Base-by-base conservation (phyloP, 2,329 filamentous ascomycete species). In the Ilyonectria destructans region DNA sequence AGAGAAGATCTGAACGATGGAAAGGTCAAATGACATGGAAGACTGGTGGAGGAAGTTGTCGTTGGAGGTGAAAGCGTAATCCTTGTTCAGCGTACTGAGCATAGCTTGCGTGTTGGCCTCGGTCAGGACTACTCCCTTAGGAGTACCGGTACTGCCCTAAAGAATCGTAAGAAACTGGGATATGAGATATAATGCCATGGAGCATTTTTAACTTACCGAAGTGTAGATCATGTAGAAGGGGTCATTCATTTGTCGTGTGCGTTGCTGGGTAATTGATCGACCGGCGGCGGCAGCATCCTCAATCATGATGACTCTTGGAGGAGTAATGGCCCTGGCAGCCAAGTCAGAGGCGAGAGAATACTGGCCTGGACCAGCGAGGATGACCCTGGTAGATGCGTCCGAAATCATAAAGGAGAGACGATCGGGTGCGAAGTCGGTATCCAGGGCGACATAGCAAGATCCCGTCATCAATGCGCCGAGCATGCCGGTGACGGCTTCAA, bases 181-280 rank as follows among this genome's bases (percentile, higher is more conserved):
- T 17, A 13, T 15, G 8, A 26, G 6, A 6, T 19, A 43, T 8
- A 4, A 12, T n/a, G 2, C 10, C 1, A 12, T 1, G 45, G 19
- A 12, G 2, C 6, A 6, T 13, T 21, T 8, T 43, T 7, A 17
- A 71, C 69, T 72, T 68, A 74, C 71, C 37, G 72, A 74, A 21
- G 72, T 75, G 57, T 75, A 75, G 35, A 75, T 74, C 68, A 74
- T 71, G 58, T 75, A 74, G 51, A 75, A 74, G 5, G 74, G 74
- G 46, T 75, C 71, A 35, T 71, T 52, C 40, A 64, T 62, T 23
- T 70, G 62, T 57, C 71, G 66, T 35, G 58, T 29, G 10, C 69
- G 68, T 12, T 48, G 65, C 21, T 65, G 64, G 33, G 60, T 51
- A 26, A 69, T 15, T 10, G 61, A 62, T 46, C 67, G 23, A 31